phyloP scores from a whole-genome alignment of 352 stramenopile species.

The Globisporangium apiculatum region DNA sequence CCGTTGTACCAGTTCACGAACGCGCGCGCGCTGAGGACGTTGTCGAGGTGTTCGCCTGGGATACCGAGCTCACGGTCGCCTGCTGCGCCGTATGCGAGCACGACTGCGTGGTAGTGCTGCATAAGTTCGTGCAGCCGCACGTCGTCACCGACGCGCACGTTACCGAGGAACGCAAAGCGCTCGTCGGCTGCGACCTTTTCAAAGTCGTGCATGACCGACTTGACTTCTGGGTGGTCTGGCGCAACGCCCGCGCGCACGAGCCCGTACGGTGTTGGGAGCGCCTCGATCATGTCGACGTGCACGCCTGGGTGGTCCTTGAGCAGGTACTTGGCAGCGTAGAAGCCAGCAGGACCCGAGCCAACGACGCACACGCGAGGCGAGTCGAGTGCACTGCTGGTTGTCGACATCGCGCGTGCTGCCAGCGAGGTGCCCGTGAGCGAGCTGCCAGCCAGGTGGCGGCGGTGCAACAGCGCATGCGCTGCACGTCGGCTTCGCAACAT shows the following conservation, averaged over 20 bases:
- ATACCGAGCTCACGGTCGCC: conserved; percentile 87
- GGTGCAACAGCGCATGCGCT: neutral
- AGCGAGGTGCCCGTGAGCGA: neutral
- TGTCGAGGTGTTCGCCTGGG: conserved; percentile 64
- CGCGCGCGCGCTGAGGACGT: conserved; percentile 83
- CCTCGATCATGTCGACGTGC: conserved; percentile 91
- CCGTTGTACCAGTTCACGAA: conserved; percentile 99
- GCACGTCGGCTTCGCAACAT: neutral
- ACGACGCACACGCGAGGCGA: conserved; percentile 79
- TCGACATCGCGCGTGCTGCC: neutral
- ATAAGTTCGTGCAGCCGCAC: conserved; percentile 86
- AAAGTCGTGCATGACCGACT: conserved; percentile 97
- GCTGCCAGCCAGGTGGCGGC: neutral
- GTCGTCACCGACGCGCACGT: conserved; percentile 84
- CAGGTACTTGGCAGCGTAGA: conserved; percentile 94
- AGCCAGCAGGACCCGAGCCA: conserved; percentile 86
- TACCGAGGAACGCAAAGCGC: conserved; percentile 88
- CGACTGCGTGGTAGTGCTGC: conserved; percentile 90
- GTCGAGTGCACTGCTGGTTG: neutral
- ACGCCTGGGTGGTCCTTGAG: conserved; percentile 69
- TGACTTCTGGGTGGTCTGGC: conserved; percentile 98
- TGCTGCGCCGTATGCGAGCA: conserved; percentile 94
- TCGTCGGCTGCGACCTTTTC: conserved; percentile 74
- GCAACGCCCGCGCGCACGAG: conserved; percentile 96
- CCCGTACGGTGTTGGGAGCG: conserved; percentile 92